Base-by-base conservation (phyloP, 2,329 filamentous ascomycete species). In the Aureobasidium sp. region DNA sequence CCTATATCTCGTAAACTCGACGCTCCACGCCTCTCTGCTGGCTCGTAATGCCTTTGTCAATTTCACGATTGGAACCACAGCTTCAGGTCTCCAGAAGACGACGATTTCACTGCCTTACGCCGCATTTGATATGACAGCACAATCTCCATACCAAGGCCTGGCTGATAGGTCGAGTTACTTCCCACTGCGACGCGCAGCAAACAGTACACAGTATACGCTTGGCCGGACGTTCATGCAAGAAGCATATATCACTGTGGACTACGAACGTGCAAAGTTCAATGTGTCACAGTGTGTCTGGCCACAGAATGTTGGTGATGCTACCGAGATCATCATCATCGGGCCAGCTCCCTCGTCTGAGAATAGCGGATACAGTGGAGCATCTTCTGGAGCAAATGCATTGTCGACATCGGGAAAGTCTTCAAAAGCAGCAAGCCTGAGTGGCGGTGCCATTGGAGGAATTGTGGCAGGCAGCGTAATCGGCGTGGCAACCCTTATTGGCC, bases 141-240 rank as follows among this genome's bases (percentile, higher is more conserved):
- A 72, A 22, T 66, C 74, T 17, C 78, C 79, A 0, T 78, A 85
- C 81, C 68, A 76, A 71, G 57, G 57, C 22, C 69, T 88, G 7
- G 76, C 83, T 54, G 84, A 85, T 66, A 80, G 83, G 47, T 84
- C 83, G 0, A 81, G 53, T 12, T 90, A 90, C 69, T 90, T 90
- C 63, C 86, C 87, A 3, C 76, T 91, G 57, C 80, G 83, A 67
- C 81, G 81, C 63, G 76, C 82, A 12, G 69, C 78, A 22, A 78
- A 81, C 62, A 78, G 79, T 39, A 77, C 76, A 15, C 79, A 84
- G 65, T 81, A 83, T 70, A 81, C 86, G 14, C 79, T 90, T 39
- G 88, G 88, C 8, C 80, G 86, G 37, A 81, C 83, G 0, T 90
- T 90, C 66, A 74, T 91, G 60, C 88, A 90, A 69, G 87, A 90